Evolutionary conservation across 768 basidiomycete genomes (phyloP), one percentile per base, ranked within the genome.

Genomic region (Rhodotorula kratochvilovae): DNA sequence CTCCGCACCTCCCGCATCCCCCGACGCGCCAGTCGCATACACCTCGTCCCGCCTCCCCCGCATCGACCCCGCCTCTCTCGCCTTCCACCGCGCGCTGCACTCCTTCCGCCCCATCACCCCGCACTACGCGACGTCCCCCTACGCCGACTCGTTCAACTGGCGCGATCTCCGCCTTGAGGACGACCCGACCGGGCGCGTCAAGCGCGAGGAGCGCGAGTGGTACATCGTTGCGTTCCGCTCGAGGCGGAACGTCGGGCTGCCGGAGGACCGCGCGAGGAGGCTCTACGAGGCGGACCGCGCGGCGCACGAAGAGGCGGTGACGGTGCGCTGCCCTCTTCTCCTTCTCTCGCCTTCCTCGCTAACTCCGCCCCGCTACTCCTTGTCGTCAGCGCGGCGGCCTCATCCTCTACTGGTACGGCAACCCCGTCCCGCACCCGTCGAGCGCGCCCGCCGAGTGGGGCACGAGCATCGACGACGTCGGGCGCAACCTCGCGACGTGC

Each of bases 271-370:
- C 35, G 62, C 76, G 74, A 50, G 70, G 90, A 89, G 86, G 0
- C 84, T 97, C 11, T 94, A 96, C 80, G 87, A 88, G 66, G 92
- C 91, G 10, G 95, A 98, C 80, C 85, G 85, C 77, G 81, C 83
- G 53, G 94, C 95, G 3, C 94, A 97, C 77, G 91, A 94, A 81
- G 95, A 98, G 80, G 95, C 95, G 0, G 86, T 97, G 36, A 83
- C 84, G 53, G 91, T 90, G 69, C 90, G 91, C 29, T 35, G 39
- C 39, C 8, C 55, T 29, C 56, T 39, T 29, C 29, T 23, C 3
- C 27, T 58, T 6, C 21, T 17, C 45, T 29, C n/a, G 31, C 17
- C 2, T 12, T 27, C 36, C 27, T 63, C 31, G n/a, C 62, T 29
- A 19, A 35, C 61, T 53, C 19, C 5, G 21, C 56, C 23, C 51